Evolutionary conservation across 805 yeast species (phyloP), one percentile per base, ranked within the genome.

Genomic region (Kodamaea hsintzibuensis): DNA sequence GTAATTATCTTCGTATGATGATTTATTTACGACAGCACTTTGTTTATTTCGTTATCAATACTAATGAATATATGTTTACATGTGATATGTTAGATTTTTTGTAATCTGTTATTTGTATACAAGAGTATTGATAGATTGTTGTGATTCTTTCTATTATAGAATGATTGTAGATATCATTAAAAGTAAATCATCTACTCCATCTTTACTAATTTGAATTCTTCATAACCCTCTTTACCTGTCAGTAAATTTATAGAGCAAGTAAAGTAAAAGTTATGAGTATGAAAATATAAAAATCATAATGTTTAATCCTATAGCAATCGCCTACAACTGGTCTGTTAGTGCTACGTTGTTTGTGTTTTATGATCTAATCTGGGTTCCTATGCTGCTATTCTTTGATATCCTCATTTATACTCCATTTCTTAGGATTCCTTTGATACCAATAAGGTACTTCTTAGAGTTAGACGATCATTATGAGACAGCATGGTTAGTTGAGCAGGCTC

Each of bases 381-480:
- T 52, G 5, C 35, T 22, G 19, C 49, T 58, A 2, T 42, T 52
- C 27, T 45, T 58, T 40, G 47, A 49, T 27, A 56, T 58, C 13
- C 38, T 52, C 30, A 37, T 58, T 6, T 58, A 55, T 39, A 54
- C 54, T 5, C 57, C 56, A n/a, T 54, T 58, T 42, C 25, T 58
- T 33, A 43, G 40, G 47, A 47, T 55, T 14, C 61, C 61, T 10
- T 45, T 58, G 9, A 53, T 43, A 3, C 61, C 58, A 7, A 25
- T 58, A 35, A 30, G 25, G 18, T 58, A 56, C 43, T 37, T 58
- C 2, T 46, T 58, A n/a, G 56, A 51, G 42, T 47, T 58, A 16
- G 50, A 58, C 13, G 55, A 52, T n/a, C 40, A 10, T 25, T 50
- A 19, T 30, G 46, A 25, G 46, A 51, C 38, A 39, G 48, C n/a